Evolutionary conservation across 805 yeast genomes (phyloP).

Genomic region (Metschnikowia lunata): DNA sequence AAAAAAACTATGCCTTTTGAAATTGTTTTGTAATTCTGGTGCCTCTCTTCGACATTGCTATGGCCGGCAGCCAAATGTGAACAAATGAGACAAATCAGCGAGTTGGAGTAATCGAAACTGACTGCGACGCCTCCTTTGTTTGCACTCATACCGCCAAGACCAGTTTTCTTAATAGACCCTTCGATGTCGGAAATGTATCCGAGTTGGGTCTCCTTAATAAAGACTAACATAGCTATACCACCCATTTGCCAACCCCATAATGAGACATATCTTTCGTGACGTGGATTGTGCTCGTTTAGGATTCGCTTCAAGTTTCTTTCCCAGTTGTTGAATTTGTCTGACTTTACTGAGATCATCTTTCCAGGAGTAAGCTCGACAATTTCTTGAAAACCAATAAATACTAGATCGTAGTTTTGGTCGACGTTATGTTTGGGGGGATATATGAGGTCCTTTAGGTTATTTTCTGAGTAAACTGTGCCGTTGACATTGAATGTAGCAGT

Average conservation of each 20-base stretch:
- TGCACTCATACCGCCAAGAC: slow-evolving; percentile 85
- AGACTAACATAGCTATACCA: slow-evolving; percentile 72
- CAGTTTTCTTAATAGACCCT: slow-evolving; percentile 81
- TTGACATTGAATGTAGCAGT: slow-evolving; percentile 54
- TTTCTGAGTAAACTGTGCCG: slow-evolving; percentile 40
- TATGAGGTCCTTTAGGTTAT: slow-evolving; percentile 40
- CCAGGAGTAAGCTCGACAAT: slow-evolving; percentile 79
- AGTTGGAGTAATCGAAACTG: slow-evolving; percentile 59
- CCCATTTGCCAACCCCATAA: slow-evolving; percentile 81
- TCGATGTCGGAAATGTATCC: slow-evolving; percentile 57
- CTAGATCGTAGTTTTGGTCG: slow-evolving; percentile 55
- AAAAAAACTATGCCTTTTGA: slow-evolving; percentile 63
- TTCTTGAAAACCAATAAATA: slow-evolving; percentile 85
- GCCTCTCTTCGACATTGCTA: slow-evolving; percentile 75
- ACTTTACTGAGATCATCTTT: slow-evolving; percentile 76
- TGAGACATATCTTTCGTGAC: slow-evolving; percentile 45
- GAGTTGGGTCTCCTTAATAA: slow-evolving; percentile 51
- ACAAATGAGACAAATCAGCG: slow-evolving; percentile 72
- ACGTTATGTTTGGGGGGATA: slow-evolving; percentile 36
- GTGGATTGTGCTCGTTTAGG: slow-evolving; percentile 35
- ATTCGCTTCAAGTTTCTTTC: slow-evolving; percentile 53
- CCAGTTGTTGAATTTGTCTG: slow-evolving; percentile 57
- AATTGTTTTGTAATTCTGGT: slow-evolving; percentile 78
- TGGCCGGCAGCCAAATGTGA: slow-evolving; percentile 95
- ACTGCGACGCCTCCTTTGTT: slow-evolving; percentile 79